Evolutionary conservation across 1,284 basidiomycete genomes (phyloP), one percentile per base, ranked within the genome.

Genomic region (Apiotrichum laibachii): DNA sequence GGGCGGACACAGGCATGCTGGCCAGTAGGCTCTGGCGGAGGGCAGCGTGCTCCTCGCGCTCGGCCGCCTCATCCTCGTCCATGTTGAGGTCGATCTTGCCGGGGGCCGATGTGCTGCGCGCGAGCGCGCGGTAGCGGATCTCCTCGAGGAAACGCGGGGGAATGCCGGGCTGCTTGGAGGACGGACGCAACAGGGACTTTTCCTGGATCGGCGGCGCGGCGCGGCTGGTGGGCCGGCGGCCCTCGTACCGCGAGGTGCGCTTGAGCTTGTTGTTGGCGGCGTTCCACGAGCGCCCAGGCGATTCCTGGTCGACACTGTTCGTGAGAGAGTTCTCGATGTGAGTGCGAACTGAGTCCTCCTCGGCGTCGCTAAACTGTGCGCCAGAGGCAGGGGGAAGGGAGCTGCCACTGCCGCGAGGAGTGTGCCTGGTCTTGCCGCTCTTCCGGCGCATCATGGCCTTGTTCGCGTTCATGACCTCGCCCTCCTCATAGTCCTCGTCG

Each of bases 321-420:
- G 84, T 87, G 46, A 94, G 76, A 61, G 89, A 87, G 63, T 88
- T 85, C 69, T 92, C 88, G 51, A 93, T 88, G 72, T 92, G 89
- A 65, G 88, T 86, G 64, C 88, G 84, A 6, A 89, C 90, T 61
- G 86, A 82, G n/a, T 86, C 88, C 60, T 93, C 92, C 3, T 92
- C 89, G 7, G 91, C 92, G 72, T 93, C 91, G 85, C 90, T 86
- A 70, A 94, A 94, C 69, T 93, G 92, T 8, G 89, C 92, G 1
- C 77, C 83, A 4, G 84, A 82, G 12, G 39, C 40, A 9, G 47
- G 46, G 52, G 51, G 40, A 48, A 53, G 35, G 2, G 52, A 53
- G 56, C 59, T 64, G 50, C 51, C 51, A 35, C 35, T 26, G 26
- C 34, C 8, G 54, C 22, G 73, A 53, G 16, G 43, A n/a, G 37